Percentiles rank a stretch among this genome's conserved stretches.
Evolutionary conservation across 164 flowering plant species (phyloP).

Genomic region (Magnolia sinica): DNA sequence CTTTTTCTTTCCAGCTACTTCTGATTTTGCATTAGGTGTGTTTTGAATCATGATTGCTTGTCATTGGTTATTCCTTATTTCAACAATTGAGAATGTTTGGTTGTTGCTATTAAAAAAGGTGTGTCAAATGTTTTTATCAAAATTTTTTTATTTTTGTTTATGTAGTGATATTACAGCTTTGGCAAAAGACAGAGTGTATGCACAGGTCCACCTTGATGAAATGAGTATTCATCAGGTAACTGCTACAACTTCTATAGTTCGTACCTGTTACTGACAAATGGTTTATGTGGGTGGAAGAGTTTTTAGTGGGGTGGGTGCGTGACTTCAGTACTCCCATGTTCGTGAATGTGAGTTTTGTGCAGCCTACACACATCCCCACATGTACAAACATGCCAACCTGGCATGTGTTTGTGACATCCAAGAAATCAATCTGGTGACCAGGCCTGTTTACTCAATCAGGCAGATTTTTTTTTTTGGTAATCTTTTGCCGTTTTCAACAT

Average conservation of each 20-base stretch:
- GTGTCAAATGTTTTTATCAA: neutral
- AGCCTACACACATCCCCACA: neutral
- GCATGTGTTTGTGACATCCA: neutral
- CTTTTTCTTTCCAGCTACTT: neutral
- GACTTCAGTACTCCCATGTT: neutral
- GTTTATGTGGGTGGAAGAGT: too few relatives aligned
- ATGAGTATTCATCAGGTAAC: slow-evolving; percentile 64
- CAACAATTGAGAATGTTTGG: neutral
- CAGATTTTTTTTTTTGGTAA: neutral
- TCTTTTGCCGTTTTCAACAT: neutral
- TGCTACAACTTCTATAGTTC: neutral
- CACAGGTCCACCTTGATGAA: slow-evolving; percentile 57
- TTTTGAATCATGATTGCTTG: neutral
- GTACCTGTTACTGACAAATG: neutral
- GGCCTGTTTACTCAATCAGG: neutral
- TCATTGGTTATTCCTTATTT: neutral
- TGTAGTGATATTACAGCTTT: slow-evolving; percentile 57
- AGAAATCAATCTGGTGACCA: neutral
- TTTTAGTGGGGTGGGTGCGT: too few relatives aligned
- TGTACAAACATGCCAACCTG: neutral
- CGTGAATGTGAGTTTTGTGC: neutral
- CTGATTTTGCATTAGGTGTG: neutral
- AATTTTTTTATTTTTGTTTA: neutral
- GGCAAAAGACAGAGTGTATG: slow-evolving; percentile 65
- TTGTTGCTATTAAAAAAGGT: neutral